Percentiles rank a stretch among this genome's conserved stretches.
These are phyloP conservation scores for Emericellopsis atlantica DNA, from an alignment of 2,329 filamentous ascomycete genomes.

Conservation along the genomic window DNA sequence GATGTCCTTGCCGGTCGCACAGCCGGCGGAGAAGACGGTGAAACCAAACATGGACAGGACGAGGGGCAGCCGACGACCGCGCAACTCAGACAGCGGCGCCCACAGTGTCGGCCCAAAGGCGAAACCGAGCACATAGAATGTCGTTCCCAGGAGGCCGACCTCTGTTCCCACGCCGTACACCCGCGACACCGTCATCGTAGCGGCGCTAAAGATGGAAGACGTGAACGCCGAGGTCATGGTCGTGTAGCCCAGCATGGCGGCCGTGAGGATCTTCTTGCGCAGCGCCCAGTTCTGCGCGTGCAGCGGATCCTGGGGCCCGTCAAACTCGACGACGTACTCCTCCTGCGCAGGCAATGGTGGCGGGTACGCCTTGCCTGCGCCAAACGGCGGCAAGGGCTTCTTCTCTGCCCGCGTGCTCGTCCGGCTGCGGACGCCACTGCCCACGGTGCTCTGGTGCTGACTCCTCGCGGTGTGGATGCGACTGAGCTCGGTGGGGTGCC, in stretches of 20 bases:
- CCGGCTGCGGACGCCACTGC: conserved; percentile 25
- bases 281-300: conserved; percentile 83
- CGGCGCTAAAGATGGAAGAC: conserved; percentile 62
- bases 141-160: conserved; percentile 52
- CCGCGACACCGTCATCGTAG: conserved; percentile 40
- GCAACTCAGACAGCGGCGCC: conserved; percentile 61
- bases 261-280: conserved; percentile 61
- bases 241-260: conserved; percentile 58
- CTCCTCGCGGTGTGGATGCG: conserved; percentile 59
- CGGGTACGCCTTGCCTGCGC: conserved; percentile 62
- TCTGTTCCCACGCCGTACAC: conserved; percentile 49
- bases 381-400: conserved; percentile 55
- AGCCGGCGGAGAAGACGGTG: conserved; percentile 52
- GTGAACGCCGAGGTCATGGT: conserved; percentile 61
- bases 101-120: conserved; percentile 61
- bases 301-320: conserved; percentile 69
- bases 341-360: conserved; percentile 57
- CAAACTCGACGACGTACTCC: conserved; percentile 75
- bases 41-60: conserved; percentile 55
- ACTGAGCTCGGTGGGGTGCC: conserved; percentile 55
- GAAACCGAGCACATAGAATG: conserved; percentile 59
- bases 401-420: conserved; percentile 31
- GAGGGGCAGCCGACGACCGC: conserved; percentile 51
- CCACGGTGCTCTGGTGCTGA: conserved; percentile 64
- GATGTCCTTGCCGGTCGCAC: conserved; percentile 54